Percentiles rank a stretch among this genome's conserved stretches.
These are phyloP conservation scores for Mortierella sp. DNA, from an alignment of 371 early-diverging fungal species.

Conservation along the genomic window DNA sequence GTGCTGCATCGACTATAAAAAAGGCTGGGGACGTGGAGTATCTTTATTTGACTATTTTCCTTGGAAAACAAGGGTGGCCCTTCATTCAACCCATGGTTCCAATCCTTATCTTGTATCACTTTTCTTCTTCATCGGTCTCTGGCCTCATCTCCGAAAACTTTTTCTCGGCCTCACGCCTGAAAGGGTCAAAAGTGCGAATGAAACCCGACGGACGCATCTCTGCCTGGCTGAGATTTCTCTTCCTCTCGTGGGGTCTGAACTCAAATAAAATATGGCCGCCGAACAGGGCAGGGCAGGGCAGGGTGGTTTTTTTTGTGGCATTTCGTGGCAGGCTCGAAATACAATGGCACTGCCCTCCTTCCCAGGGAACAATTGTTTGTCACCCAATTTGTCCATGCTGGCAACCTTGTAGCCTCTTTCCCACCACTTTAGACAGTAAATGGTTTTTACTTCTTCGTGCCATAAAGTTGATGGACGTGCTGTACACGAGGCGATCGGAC, in stretches of 20 bases:
- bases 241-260: conserved; percentile 4
- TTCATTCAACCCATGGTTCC: background rate
- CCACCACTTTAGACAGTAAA: background rate
- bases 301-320: no score
- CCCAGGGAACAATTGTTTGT: background rate
- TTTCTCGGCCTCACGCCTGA: conserved; percentile 1
- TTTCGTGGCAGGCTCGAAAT: background rate
- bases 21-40: background rate
- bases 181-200: background rate
- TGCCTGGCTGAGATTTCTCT: background rate
- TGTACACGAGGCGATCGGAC: background rate
- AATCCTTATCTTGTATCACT: background rate
- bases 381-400: background rate
- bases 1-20: background rate
- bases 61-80: background rate
- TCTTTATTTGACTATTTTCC: background rate
- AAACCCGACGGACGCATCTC: background rate
- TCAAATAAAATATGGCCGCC: background rate
- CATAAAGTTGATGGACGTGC: background rate
- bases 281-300: background rate
- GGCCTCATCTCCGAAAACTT: background rate
- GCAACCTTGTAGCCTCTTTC: background rate
- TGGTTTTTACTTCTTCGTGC: background rate
- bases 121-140: background rate
- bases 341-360: background rate